Conservation (phyloP, 208 protist genomes). For the Acanthamoeba castellanii region DNA sequence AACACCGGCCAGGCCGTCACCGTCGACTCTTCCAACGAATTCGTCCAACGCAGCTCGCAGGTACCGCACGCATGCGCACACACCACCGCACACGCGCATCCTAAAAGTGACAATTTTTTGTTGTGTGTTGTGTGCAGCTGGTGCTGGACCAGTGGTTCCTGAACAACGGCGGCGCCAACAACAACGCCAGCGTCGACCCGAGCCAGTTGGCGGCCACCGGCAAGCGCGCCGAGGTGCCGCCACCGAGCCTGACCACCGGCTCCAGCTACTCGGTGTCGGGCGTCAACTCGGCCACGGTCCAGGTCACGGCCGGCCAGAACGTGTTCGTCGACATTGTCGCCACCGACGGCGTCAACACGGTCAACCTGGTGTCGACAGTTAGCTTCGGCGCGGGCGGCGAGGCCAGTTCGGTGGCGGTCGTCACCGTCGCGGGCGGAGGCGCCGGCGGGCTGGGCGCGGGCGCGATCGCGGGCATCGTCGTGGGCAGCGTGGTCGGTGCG, state of each 20-base stretch:
- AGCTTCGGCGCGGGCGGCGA: background rate
- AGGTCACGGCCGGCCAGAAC: slow-evolving; percentile 2
- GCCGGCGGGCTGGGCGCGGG: background rate
- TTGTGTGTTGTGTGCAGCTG: background rate
- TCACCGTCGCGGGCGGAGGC: background rate
- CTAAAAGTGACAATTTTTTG: too few relatives aligned
- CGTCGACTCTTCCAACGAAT: background rate
- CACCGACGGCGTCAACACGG: slow-evolving; percentile 17
- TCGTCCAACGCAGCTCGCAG: background rate
- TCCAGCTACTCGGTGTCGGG: background rate
- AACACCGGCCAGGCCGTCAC: background rate
- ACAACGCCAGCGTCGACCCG: background rate
- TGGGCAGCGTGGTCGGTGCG: background rate
- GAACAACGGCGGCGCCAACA: background rate
- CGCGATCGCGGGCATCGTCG: background rate
- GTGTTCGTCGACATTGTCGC: background rate
- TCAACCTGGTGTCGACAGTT: slow-evolving; percentile 7
- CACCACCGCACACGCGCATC: too few relatives aligned
- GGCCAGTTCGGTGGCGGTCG: background rate
- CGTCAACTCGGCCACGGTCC: slow-evolving; percentile 22
- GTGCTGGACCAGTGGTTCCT: background rate
- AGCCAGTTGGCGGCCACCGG: background rate
- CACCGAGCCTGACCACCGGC: background rate
- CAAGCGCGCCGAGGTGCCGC: background rate
- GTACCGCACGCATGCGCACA: too few relatives aligned